phyloP scores from a whole-genome alignment of 345 rosid species.

The Eucalyptus fibrosa region DNA sequence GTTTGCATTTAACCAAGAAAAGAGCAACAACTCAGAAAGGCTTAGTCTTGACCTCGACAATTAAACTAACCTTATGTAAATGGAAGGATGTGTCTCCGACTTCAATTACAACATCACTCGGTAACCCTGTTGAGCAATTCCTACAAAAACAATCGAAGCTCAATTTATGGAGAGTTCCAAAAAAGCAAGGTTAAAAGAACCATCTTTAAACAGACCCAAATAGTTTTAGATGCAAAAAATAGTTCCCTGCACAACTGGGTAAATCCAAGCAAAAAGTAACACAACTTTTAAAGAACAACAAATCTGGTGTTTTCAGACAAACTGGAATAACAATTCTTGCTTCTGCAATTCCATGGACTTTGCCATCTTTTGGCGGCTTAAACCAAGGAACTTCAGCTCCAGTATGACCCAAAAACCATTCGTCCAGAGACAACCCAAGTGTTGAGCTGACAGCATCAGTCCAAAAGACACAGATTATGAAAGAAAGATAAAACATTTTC shows the following conservation, averaged over 20 bases:
- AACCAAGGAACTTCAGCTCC: background rate
- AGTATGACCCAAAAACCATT: background rate
- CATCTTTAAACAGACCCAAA: background rate
- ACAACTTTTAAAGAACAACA: background rate
- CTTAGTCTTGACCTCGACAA: background rate
- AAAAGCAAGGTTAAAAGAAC: background rate
- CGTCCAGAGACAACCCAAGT: background rate
- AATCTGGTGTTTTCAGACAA: background rate
- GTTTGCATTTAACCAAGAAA: background rate
- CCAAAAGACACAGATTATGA: background rate
- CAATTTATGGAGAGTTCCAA: background rate
- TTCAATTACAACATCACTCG: slow-evolving; percentile 65
- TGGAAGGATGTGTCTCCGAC: slow-evolving; percentile 62
- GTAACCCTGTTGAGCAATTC: slow-evolving; percentile 67
- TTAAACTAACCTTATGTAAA: slow-evolving; percentile 59
- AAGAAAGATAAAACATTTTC: background rate
- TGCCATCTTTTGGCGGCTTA: background rate
- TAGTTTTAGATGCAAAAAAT: background rate
- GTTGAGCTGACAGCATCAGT: background rate
- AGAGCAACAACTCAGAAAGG: background rate
- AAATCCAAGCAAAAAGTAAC: background rate
- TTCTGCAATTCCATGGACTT: background rate
- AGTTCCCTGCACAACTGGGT: background rate
- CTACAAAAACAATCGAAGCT: slow-evolving; percentile 15
- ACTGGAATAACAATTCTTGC: background rate